A percentile compares a stretch with the other conserved stretches of the same genome.
Conservation (phyloP, 2,329 filamentous ascomycete genomes). For the Cryoendolithus antarcticus region DNA sequence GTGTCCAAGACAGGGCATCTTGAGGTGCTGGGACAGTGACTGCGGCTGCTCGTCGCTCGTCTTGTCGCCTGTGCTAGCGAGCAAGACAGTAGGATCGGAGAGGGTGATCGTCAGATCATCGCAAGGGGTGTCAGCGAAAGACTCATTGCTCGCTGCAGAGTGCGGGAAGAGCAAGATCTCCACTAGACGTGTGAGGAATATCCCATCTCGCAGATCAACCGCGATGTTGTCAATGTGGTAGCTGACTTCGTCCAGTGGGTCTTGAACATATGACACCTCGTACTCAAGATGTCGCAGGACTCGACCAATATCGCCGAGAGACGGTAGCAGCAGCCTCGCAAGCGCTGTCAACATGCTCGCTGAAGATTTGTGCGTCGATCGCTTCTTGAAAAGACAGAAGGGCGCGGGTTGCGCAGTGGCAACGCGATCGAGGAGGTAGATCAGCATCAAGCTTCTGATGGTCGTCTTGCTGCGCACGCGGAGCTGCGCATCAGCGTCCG, state of each 20-base stretch:
- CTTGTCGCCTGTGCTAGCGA: slow-evolving; percentile 19
- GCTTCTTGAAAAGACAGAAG: slow-evolving; percentile 36
- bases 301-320: slow-evolving; percentile 44
- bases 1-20: slow-evolving; percentile 43
- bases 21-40: slow-evolving; percentile 47
- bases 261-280: slow-evolving; percentile 41
- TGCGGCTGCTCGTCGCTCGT: too few relatives aligned
- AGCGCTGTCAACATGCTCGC: slow-evolving; percentile 40
- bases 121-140: slow-evolving; percentile 33
- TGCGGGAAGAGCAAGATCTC: slow-evolving; percentile 41
- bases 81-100: slow-evolving; percentile 32
- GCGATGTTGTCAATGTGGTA: slow-evolving; percentile 49
- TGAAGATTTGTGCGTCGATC: slow-evolving; percentile 46
- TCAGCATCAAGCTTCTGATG: slow-evolving; percentile 46
- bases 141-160: neutral
- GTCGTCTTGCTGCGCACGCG: slow-evolving; percentile 31
- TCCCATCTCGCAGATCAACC: slow-evolving; percentile 49
- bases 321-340: slow-evolving; percentile 42
- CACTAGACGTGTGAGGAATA: slow-evolving; percentile 46
- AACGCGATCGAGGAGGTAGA: slow-evolving; percentile 46
- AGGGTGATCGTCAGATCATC: slow-evolving; percentile 34
- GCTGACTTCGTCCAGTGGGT: slow-evolving; percentile 45
- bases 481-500: neutral
- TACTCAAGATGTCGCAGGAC: slow-evolving; percentile 46
- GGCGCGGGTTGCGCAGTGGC: slow-evolving; percentile 27